Conservation (phyloP, 139 green algal species). For the Edaphochlamys debaryana region DNA sequence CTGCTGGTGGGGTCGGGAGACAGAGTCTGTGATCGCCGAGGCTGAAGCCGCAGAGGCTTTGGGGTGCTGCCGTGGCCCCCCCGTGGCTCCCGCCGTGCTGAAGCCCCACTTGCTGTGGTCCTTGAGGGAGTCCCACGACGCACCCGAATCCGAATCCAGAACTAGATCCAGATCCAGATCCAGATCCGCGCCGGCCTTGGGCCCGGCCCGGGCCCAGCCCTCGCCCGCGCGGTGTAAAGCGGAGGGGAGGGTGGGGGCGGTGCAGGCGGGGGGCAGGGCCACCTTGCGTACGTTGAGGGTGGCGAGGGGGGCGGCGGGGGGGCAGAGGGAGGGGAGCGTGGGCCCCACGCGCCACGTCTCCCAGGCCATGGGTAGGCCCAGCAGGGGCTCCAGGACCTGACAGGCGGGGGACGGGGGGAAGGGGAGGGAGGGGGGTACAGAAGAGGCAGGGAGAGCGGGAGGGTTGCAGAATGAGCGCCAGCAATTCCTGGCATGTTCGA, state of each 20-base stretch:
- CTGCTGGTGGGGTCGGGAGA: too few relatives aligned
- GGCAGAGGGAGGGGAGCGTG: conserved; percentile 1
- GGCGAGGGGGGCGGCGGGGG: not conserved
- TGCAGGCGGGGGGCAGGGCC: too few relatives aligned
- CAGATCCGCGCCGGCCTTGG: not conserved
- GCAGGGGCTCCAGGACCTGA: conserved; percentile 36
- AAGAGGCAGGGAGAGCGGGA: too few relatives aligned
- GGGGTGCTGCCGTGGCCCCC: too few relatives aligned
- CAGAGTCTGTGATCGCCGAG: not conserved
- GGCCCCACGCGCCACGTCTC: conserved; percentile 30
- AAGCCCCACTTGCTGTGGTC: conserved; percentile 44
- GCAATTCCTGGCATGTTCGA: too few relatives aligned
- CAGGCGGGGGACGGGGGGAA: too few relatives aligned
- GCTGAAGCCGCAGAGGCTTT: too few relatives aligned
- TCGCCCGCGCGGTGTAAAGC: too few relatives aligned
- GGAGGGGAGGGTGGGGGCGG: too few relatives aligned
- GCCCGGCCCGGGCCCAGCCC: too few relatives aligned
- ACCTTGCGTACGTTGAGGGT: conserved; percentile 16
- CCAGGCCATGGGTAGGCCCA: conserved; percentile 22
- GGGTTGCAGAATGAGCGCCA: too few relatives aligned
- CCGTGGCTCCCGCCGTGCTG: not conserved
- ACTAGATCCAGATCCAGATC: not conserved
- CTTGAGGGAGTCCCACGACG: conserved; percentile 10
- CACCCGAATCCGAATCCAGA: not conserved
- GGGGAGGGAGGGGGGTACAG: too few relatives aligned